Percentiles rank a stretch among this genome's conserved stretches.
Evolutionary conservation across 495 filamentous ascomycete species (phyloP).

Genomic region (Trichoderma reesei): DNA sequence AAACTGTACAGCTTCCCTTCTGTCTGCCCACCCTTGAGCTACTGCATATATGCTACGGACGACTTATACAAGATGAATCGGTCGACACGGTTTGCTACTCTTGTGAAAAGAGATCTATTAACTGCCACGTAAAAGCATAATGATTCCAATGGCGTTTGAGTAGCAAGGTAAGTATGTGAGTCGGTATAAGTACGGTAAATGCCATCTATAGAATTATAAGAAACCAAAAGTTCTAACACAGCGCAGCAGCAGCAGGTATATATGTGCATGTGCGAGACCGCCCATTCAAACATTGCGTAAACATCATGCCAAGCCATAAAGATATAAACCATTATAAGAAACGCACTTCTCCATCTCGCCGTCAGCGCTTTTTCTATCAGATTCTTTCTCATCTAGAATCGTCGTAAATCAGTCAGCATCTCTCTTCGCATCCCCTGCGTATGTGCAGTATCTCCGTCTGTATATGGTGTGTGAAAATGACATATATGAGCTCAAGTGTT

Average conservation of each 20-base stretch:
- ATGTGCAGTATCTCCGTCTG: neutral
- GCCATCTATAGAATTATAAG: neutral
- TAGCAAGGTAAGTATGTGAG: neutral
- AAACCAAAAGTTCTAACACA: neutral
- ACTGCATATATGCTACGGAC: too few species aligned
- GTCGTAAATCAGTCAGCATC: neutral
- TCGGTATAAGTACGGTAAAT: neutral
- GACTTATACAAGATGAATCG: too few species aligned
- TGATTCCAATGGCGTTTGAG: neutral
- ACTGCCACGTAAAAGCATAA: neutral
- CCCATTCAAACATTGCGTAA: neutral
- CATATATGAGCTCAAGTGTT: neutral
- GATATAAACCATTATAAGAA: neutral
- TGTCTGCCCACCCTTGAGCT: too few species aligned
- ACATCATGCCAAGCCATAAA: neutral
- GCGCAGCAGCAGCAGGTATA: conserved; percentile 6
- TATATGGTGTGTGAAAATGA: neutral
- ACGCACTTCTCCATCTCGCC: neutral
- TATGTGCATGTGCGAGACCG: neutral
- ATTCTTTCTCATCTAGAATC: neutral
- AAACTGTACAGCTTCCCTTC: too few species aligned
- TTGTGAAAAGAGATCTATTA: neutral
- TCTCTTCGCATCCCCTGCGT: neutral
- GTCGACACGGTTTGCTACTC: too few species aligned
- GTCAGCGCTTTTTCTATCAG: neutral